phyloP scores from a whole-genome alignment of 805 yeast genomes.

The Candida dajiaensis region DNA sequence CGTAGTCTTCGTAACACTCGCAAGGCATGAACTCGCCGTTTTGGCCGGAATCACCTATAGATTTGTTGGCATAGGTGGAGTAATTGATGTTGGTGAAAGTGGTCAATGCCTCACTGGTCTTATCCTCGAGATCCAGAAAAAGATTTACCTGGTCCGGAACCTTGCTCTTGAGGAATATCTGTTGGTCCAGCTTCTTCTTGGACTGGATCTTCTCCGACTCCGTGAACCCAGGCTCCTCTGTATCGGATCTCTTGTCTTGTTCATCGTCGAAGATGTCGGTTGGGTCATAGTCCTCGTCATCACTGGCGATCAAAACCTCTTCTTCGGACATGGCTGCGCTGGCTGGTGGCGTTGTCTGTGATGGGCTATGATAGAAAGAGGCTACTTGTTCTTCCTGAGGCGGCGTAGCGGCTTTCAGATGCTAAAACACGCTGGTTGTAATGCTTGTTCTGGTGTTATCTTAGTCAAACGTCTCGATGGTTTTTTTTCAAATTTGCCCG shows the following conservation, averaged over 20 bases:
- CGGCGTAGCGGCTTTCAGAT: no score
- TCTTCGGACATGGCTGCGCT: neutral
- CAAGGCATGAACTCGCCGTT: conserved; percentile 86
- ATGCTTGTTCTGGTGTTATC: no score
- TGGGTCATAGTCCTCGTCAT: conserved; percentile 18
- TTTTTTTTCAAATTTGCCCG: neutral
- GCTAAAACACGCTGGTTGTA: neutral
- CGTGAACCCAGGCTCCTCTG: conserved; percentile 13
- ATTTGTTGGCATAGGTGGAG: conserved; percentile 57
- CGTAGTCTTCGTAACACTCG: conserved; percentile 62
- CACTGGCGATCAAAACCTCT: conserved; percentile 3
- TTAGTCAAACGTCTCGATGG: neutral
- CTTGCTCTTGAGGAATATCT: conserved; percentile 13
- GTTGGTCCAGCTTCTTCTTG: conserved; percentile 10
- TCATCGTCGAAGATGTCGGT: conserved; percentile 4
- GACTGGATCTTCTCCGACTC: conserved; percentile 17
- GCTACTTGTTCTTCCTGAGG: no score
- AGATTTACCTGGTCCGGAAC: conserved; percentile 18
- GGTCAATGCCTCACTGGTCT: conserved; percentile 61
- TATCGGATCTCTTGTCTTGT: conserved; percentile 2
- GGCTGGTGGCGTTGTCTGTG: neutral
- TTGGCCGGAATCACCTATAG: conserved; percentile 60
- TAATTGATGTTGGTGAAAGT: conserved; percentile 51
- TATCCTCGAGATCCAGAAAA: conserved; percentile 39
- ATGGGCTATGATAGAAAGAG: no score